Evolutionary conservation across 2,329 filamentous ascomycete species (phyloP).

Genomic region (Cercospora janseana): DNA sequence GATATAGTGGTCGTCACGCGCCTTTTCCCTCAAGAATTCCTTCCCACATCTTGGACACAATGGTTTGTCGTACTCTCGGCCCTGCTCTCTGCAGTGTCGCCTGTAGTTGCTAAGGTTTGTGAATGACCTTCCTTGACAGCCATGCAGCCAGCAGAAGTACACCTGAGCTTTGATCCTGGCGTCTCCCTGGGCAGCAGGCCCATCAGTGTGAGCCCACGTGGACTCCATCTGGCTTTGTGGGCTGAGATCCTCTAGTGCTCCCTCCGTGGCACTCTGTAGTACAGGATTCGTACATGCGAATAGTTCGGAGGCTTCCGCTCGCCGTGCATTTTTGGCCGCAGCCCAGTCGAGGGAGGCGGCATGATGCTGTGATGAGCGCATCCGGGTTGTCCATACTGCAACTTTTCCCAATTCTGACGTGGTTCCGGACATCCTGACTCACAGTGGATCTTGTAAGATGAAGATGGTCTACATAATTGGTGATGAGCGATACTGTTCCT

Average conservation of each 20-base stretch:
- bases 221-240: neutral
- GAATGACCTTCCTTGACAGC: neutral
- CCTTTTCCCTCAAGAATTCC: neutral
- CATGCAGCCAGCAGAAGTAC: neutral
- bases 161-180: neutral
- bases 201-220: neutral
- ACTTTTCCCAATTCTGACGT: too few relatives aligned
- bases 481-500: too few relatives aligned
- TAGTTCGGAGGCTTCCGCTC: neutral
- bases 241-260: neutral
- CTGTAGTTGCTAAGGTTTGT: neutral
- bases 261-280: neutral
- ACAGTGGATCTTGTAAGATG: too few relatives aligned
- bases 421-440: too few relatives aligned
- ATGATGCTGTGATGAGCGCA: too few relatives aligned
- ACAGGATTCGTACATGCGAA: neutral
- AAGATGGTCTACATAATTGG: too few relatives aligned
- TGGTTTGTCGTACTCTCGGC: neutral
- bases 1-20: neutral
- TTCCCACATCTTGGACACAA: neutral
- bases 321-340: too few relatives aligned
- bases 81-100: slow-evolving; percentile 1
- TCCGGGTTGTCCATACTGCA: too few relatives aligned
- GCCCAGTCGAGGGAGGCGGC: too few relatives aligned
- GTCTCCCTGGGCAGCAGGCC: neutral